Conservation (phyloP, 306 rosid species). For the Fagus crenata region DNA sequence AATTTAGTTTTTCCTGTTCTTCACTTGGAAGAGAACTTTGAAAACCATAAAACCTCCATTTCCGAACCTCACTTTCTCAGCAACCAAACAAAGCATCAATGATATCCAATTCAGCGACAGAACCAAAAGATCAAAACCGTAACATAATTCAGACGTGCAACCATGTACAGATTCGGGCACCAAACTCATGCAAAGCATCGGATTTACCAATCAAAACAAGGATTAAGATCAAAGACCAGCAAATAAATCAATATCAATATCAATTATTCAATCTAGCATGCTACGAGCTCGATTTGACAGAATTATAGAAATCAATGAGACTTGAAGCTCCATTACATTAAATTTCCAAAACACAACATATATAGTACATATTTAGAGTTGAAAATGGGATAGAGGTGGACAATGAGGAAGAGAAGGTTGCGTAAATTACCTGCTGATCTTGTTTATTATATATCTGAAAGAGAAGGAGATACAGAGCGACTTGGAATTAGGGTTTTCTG, state of each 20-base stretch:
- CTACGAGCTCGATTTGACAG: constrained; percentile 34
- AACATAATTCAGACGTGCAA: constrained; percentile 21
- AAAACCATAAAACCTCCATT: constrained; percentile 27
- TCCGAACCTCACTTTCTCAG: constrained; percentile 25
- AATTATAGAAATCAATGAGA: constrained; percentile 41
- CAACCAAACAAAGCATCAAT: constrained; percentile 24
- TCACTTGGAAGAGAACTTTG: constrained; percentile 5
- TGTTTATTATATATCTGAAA: constrained; percentile 11
- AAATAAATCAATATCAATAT: constrained; percentile 26
- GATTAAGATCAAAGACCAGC: constrained; percentile 27
- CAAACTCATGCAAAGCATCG: constrained; percentile 33
- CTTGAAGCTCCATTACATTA: constrained; percentile 17
- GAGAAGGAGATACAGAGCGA: constrained; percentile 39
- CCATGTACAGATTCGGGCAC: constrained; percentile 25
- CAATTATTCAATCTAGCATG: constrained; percentile 18
- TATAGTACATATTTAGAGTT: background rate
- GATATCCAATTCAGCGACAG: constrained; percentile 41
- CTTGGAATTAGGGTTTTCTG: constrained; percentile 69
- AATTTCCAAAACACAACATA: constrained; percentile 6
- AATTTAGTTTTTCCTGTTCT: constrained; percentile 3
- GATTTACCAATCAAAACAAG: constrained; percentile 20
- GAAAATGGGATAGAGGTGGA: background rate
- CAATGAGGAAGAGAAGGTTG: constrained; percentile 23
- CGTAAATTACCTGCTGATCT: constrained; percentile 70
- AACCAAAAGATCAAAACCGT: constrained; percentile 30